Base-by-base conservation (phyloP, 345 rosid species). In the Stellera chamaejasme region DNA sequence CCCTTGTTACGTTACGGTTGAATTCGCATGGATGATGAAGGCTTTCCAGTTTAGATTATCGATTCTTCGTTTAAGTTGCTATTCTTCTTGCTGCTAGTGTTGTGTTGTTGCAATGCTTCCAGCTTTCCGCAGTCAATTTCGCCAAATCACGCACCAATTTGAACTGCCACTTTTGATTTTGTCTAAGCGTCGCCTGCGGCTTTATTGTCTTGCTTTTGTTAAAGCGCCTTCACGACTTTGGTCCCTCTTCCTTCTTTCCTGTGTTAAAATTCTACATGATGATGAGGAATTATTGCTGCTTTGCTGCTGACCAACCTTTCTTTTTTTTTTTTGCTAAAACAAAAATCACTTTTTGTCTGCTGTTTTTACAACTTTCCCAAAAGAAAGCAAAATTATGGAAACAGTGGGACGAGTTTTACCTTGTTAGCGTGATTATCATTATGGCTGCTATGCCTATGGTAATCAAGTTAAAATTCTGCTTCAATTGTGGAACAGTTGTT, bases 261-360 rank as follows among this genome's bases (percentile, higher is more conserved):
- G 62, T 72, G 71, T 59, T 54, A 61, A 44, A 61, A 44, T 59
- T 63, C 45, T 63, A 49, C 25, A 55, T 52, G 58, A 75, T 74
- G 65, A 76, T 71, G 66, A 48, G 62, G 28, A 58, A 69, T 61
- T 53, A 59, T 76, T 58, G 81, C 73, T 56, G 63, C 51, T 58
- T 49, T 41, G 32, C 63, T 63, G 52, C 47, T 59, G 57, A 23
- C 66, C 54, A 71, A 68, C 61, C 45, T 59, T 59, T 42, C 58
- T 54, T 44, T 19, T 58, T 32, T 44, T 19, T 58, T 32, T 60
- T 3, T 3, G 1, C 39, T 32, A 32, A 32, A 32, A 32, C 39
- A 8, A 32, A 32, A 32, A 32, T 8, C 39, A 32, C 64, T 50
- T 47, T 13, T 52, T 43, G 36, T 23, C 26, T 49, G 27, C 39